phyloP scores from a whole-genome alignment of 805 yeast species.

The Candida tibetensis region DNA sequence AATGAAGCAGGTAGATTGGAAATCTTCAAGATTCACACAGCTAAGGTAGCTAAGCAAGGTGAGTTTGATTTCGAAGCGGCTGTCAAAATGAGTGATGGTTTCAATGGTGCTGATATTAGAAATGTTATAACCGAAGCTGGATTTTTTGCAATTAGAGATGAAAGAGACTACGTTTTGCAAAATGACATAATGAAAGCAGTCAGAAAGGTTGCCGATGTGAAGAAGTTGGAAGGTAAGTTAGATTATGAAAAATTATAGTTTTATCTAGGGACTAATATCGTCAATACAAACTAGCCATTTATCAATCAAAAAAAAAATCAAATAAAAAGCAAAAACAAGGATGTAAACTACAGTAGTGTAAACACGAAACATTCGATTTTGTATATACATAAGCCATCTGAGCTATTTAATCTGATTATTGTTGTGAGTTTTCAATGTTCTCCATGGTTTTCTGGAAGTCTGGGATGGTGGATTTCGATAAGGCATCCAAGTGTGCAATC shows the following conservation, averaged over 20 bases:
- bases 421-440: slow-evolving; percentile 14
- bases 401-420: background rate
- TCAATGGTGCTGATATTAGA: slow-evolving; percentile 97
- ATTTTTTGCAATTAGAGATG: slow-evolving; percentile 96
- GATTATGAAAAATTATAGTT: slow-evolving; percentile 88
- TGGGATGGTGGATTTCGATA: slow-evolving; percentile 27
- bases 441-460: slow-evolving; percentile 30
- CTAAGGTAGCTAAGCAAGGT: slow-evolving; percentile 83
- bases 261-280: too few species aligned
- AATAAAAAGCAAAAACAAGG: too few species aligned
- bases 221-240: slow-evolving; percentile 93
- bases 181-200: slow-evolving; percentile 97
- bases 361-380: too few species aligned
- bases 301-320: too few species aligned
- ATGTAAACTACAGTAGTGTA: too few species aligned
- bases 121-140: slow-evolving; percentile 98
- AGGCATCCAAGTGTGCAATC: slow-evolving; percentile 38
- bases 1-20: slow-evolving; percentile 95
- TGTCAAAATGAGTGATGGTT: slow-evolving; percentile 98
- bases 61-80: slow-evolving; percentile 96
- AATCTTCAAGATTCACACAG: slow-evolving; percentile 88
- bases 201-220: slow-evolving; percentile 93
- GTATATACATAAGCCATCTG: background rate
- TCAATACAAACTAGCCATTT: too few species aligned
- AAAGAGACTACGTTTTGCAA: slow-evolving; percentile 90